Evolutionary conservation across 2,329 filamentous ascomycete genomes (phyloP).

Genomic region (Alternaria solani): DNA sequence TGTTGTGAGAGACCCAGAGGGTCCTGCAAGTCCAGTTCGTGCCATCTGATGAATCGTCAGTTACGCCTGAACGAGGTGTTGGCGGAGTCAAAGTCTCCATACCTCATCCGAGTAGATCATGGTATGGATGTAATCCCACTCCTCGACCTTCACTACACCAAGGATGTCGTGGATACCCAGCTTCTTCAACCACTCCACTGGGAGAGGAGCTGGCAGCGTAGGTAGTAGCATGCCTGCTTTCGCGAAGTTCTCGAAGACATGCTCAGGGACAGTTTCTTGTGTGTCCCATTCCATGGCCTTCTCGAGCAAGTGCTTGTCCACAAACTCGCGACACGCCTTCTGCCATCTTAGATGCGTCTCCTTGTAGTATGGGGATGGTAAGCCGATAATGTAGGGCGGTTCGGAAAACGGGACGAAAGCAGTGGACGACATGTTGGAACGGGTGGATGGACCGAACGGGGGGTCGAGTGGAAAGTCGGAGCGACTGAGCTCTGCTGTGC

Average conservation of each 20-base stretch:
- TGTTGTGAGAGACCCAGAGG: conserved; percentile 70
- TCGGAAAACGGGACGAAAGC: conserved; percentile 72
- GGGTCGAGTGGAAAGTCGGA: neutral
- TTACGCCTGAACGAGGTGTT: neutral
- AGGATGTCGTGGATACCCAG: conserved; percentile 72
- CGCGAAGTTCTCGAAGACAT: conserved; percentile 71
- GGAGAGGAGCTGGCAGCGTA: conserved; percentile 72
- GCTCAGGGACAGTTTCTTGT: conserved; percentile 67
- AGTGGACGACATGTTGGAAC: conserved; percentile 39
- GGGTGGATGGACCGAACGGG: neutral
- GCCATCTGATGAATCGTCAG: conserved; percentile 59
- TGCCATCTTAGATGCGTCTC: conserved; percentile 72
- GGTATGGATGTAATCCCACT: conserved; percentile 76
- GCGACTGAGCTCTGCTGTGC: neutral
- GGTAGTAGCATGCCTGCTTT: conserved; percentile 75
- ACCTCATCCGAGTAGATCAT: conserved; percentile 75
- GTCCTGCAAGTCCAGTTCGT: conserved; percentile 70
- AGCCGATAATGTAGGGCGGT: conserved; percentile 72
- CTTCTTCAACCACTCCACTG: conserved; percentile 71
- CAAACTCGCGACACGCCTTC: conserved; percentile 71
- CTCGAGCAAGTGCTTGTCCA: conserved; percentile 68
- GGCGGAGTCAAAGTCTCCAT: neutral
- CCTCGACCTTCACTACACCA: conserved; percentile 72
- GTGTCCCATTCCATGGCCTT: conserved; percentile 75
- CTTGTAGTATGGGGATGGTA: conserved; percentile 76